A percentile compares a stretch with the other conserved stretches of the same genome.
Conservation (phyloP, 2,329 filamentous ascomycete genomes). For the Cordyceps cateniannulata region DNA sequence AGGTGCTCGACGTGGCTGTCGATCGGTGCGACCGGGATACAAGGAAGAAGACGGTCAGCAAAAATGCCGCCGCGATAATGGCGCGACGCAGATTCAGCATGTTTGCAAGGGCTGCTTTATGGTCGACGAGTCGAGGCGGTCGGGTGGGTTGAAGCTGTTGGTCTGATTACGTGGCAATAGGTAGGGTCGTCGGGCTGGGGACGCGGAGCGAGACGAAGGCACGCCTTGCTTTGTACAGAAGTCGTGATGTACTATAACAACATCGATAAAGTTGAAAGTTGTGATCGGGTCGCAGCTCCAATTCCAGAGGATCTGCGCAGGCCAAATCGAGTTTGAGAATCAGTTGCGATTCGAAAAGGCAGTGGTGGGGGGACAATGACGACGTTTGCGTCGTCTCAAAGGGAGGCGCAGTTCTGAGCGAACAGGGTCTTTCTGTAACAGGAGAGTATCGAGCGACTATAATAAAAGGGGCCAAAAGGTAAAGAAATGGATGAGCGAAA, state of each 20-base stretch:
- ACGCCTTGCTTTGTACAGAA: background rate
- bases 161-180: background rate
- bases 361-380: constrained; percentile 14
- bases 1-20: background rate
- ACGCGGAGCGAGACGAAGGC: background rate
- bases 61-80: constrained; percentile 60
- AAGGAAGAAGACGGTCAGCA: constrained; percentile 63
- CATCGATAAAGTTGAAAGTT: background rate
- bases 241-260: constrained; percentile 1
- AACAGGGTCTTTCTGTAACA: background rate
- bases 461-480: background rate
- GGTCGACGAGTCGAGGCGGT: background rate
- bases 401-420: background rate
- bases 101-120: constrained; percentile 40
- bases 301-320: background rate
- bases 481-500: background rate
- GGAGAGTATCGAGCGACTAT: background rate
- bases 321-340: background rate
- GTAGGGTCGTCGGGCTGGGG: background rate
- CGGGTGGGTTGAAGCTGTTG: background rate
- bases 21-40: constrained; percentile 52
- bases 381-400: constrained; percentile 7
- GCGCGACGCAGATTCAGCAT: constrained; percentile 80
- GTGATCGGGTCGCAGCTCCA: background rate
- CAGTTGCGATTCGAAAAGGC: background rate